These are phyloP conservation scores for Arabidopsis suecica DNA, from an alignment of 345 rosid genomes.

Conservation along the genomic window DNA sequence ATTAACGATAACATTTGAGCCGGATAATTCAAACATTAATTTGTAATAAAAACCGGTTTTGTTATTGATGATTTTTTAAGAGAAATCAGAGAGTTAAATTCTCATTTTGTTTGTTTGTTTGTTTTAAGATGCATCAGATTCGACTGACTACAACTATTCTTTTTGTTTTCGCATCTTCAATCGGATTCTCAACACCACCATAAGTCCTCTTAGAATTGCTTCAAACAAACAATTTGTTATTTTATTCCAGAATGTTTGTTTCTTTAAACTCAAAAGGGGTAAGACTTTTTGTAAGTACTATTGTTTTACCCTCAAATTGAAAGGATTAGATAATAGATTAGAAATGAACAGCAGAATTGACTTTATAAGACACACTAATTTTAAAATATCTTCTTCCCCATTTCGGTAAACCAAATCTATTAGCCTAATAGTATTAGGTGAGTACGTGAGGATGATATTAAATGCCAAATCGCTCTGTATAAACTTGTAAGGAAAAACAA, in stretches of 20 bases:
- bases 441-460: neutral
- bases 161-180: neutral
- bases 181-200: no score
- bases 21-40: neutral
- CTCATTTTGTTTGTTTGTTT: no score
- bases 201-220: no score
- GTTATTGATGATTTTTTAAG: neutral
- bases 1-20: neutral
- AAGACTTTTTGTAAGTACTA: neutral
- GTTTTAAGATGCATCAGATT: no score
- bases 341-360: constrained; percentile 28
- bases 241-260: neutral
- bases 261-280: neutral
- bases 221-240: no score
- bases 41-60: neutral
- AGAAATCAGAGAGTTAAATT: no score
- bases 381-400: neutral
- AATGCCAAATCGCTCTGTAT: constrained; percentile 10
- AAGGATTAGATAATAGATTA: constrained; percentile 6
- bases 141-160: no score
- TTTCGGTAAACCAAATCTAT: constrained; percentile 32
- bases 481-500: neutral
- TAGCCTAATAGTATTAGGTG: no score
- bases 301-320: constrained; percentile 12
- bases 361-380: constrained; percentile 16